A percentile compares a stretch with the other conserved stretches of the same genome.
Conservation (phyloP, 1,284 basidiomycete genomes). For the Xerocomus nothofagi region DNA sequence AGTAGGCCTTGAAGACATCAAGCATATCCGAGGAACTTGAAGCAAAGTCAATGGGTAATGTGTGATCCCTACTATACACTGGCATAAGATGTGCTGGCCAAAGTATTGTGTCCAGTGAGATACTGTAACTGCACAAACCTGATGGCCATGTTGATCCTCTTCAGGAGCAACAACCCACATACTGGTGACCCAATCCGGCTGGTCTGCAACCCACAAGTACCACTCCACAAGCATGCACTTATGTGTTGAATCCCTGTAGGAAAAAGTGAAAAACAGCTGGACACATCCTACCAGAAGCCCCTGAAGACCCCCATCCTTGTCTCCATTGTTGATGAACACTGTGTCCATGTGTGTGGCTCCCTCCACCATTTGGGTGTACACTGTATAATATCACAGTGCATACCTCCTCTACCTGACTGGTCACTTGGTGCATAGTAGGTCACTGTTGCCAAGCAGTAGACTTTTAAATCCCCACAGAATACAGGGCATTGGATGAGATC, state of each 20-base stretch:
- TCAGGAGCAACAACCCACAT: conserved; percentile 4
- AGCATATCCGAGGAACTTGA: background rate
- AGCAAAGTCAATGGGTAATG: background rate
- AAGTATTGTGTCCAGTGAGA: background rate
- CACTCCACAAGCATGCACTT: background rate
- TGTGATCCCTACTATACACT: background rate
- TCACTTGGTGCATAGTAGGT: conserved; percentile 4
- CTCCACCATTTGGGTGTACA: background rate
- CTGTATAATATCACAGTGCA: background rate
- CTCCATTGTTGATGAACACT: conserved; percentile 1
- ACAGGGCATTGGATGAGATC: background rate
- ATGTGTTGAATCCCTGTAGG: background rate
- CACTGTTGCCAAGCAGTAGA: background rate
- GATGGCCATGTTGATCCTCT: background rate
- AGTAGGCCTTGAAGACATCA: conserved; percentile 3
- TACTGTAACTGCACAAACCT: background rate
- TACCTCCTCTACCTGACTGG: background rate
- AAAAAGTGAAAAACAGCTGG: background rate
- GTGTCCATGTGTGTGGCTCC: background rate
- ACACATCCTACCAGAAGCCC: conserved; percentile 3
- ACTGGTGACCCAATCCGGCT: background rate
- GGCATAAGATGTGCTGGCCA: background rate
- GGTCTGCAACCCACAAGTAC: background rate
- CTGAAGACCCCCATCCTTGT: background rate
- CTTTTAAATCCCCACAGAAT: background rate